phyloP scores from a whole-genome alignment of 2,329 filamentous ascomycete genomes.

The Penicillium sclerotiorum region DNA sequence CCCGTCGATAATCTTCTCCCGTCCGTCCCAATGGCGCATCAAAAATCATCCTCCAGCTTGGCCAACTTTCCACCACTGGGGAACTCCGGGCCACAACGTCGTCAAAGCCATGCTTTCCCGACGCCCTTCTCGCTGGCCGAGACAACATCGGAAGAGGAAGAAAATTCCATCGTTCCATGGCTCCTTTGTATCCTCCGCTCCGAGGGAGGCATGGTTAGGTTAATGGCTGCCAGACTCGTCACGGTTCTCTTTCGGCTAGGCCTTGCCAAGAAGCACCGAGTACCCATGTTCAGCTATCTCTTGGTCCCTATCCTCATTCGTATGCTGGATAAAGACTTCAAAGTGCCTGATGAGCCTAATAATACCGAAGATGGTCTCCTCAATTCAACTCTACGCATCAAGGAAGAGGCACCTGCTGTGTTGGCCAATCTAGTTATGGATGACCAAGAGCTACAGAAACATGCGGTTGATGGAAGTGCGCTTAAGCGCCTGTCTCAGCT shows the following conservation, averaged over 20 bases:
- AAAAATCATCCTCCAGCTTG: constrained; percentile 30
- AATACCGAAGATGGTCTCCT: constrained; percentile 41
- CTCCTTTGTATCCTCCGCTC: constrained; percentile 67
- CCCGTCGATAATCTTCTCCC: constrained; percentile 70
- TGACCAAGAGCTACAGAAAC: constrained; percentile 76
- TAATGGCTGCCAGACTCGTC: constrained; percentile 71
- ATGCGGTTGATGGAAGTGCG: constrained; percentile 71
- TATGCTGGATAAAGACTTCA: constrained; percentile 61
- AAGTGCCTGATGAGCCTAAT: constrained; percentile 43
- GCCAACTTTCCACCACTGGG: constrained; percentile 60
- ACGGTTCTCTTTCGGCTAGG: constrained; percentile 70
- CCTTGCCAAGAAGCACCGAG: constrained; percentile 65
- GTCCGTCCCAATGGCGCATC: constrained; percentile 40
- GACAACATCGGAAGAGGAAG: constrained; percentile 61
- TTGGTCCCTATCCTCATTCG: constrained; percentile 71
- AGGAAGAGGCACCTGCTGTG: constrained; percentile 73
- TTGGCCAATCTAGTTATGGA: constrained; percentile 79
- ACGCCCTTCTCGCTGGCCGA: constrained; percentile 38
- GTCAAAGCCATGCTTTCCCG: constrained; percentile 39
- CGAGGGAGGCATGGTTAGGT: constrained; percentile 59
- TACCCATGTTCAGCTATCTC: constrained; percentile 66
- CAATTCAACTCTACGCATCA: constrained; percentile 55
- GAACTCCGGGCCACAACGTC: constrained; percentile 39
- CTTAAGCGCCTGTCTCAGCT: constrained; percentile 65
- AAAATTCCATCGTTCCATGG: constrained; percentile 74